A percentile compares a stretch with the other conserved stretches of the same genome.
These are phyloP conservation scores for Apiospora pterosperma DNA, from an alignment of 2,329 filamentous ascomycete genomes.

Conservation along the genomic window DNA sequence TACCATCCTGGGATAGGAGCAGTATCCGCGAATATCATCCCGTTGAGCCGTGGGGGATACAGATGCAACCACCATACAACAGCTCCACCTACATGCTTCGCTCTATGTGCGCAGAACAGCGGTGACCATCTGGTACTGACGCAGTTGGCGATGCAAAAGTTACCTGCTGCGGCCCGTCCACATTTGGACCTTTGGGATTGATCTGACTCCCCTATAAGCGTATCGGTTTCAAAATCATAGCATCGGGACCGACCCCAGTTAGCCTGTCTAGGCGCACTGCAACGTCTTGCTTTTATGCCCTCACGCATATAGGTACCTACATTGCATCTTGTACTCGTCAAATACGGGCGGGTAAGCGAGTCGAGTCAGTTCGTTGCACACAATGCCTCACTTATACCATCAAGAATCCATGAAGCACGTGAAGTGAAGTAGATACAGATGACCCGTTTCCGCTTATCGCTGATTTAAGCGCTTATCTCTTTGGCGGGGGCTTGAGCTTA, in stretches of 20 bases:
- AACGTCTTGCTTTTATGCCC: neutral
- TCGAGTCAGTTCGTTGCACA: neutral
- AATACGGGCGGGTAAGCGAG: neutral
- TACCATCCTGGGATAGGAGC: neutral
- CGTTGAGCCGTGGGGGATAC: neutral
- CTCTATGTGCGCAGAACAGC: neutral
- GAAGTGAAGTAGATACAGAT: conserved; percentile 1
- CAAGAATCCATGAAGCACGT: neutral
- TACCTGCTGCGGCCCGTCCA: neutral
- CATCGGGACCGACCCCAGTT: neutral
- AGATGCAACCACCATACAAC: neutral
- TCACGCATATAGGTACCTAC: too few relatives aligned
- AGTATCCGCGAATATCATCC: neutral
- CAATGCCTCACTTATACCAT: neutral
- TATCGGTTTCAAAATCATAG: neutral
- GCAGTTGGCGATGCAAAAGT: neutral
- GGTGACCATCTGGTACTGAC: neutral
- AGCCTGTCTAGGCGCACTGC: neutral
- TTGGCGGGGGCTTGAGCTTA: neutral
- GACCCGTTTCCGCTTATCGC: neutral
- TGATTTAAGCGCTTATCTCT: neutral
- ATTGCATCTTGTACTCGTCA: neutral
- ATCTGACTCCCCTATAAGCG: neutral
- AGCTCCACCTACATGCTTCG: neutral
- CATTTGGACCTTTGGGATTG: neutral